Evolutionary conservation across 2,329 filamentous ascomycete genomes (phyloP), one percentile per base, ranked within the genome.

Genomic region (Fusarium verrucosum): DNA sequence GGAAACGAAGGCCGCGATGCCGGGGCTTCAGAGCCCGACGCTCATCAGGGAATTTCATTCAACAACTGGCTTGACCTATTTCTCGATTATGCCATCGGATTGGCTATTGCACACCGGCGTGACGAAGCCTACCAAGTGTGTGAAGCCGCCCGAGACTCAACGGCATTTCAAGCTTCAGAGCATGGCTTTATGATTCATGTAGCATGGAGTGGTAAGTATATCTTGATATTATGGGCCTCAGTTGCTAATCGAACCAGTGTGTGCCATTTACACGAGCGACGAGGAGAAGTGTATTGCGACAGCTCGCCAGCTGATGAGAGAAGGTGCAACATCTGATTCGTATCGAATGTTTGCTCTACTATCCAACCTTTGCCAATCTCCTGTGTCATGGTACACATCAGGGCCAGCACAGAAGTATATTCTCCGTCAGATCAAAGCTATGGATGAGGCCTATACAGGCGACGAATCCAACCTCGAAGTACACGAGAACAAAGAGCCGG

Each of bases 361-460:
- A n/a, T 91, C 91, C 54, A 86, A 90, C 17, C 81, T 96, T 9
- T 92, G 88, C 71, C 88, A 92, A 49, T 89, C 91, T 14, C 87
- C 89, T 3, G 82, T 87, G 33, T 85, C 88, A 26, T 92, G 90
- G 82, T 97, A 94, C 76, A 89, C 89, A 47, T 89, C 90, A 4
- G 91, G 92, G 0, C 89, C 92, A 1, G 89, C 90, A 19, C 93
- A 97, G 76, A 98, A 98, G 75, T 96, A 92, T 73, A 88, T 98
- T 71, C 83, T 97, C 56, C 89, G 95, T 6, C 92, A 96, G 77
- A 92, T 99, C 77, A 96, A 96, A 76, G 87, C 88, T 5, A 91
- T 96, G 80, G 95, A 99, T 89, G 40, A 81, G 78, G 81, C 84
- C 14, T 79, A 82, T 14, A 53, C 50, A 1, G 50, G 62, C 71